Evolutionary conservation across 164 flowering plant genomes (phyloP), one percentile per base, ranked within the genome.

Genomic region (Tetracentron sinense): DNA sequence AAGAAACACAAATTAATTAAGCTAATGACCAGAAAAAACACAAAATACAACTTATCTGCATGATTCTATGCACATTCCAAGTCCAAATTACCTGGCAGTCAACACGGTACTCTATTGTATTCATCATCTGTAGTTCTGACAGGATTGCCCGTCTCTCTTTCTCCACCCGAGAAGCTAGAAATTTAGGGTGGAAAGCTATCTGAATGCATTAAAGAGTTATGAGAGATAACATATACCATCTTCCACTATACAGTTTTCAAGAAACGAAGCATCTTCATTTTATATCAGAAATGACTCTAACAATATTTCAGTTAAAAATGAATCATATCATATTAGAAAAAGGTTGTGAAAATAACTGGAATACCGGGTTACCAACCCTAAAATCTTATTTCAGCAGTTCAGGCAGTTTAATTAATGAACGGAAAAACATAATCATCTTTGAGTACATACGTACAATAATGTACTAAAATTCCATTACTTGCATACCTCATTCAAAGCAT

Each of bases 81-180:
- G 25, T n/a, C 2, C 49, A 33, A 60, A 42, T 15, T 52, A 86
- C 92, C 91, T 95, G 97, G 75, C 99, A 95, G 71, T 95, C 99
- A 60, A 95, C 97, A 65, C 99, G 97, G 63, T 95, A 95, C 62
- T 95, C 99, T 57, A 95, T 95, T 26, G 99, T 92, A 64, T 95
- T 95, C 99, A 95, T 95, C 99, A 95, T 95, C 75, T 95, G 99
- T 49, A 95, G 71, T 68, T 95, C 99, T 65, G 99, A 95, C n/a
- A 95, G 86, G 63, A 95, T 95, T 29, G 99, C 99, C 20, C 95
- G 77, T 64, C 99, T 78, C 79, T 95, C 99, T 76, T 95, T 95
- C 70, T 95, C 97, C 68, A 95, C 88, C 51, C 99, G 84, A 64
- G 97, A 88, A 69, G 91, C 63, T 59, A 95, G 92, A 72, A 95